Base-by-base conservation (phyloP, 2,329 filamentous ascomycete species). In the Aureobasidium sp. region DNA sequence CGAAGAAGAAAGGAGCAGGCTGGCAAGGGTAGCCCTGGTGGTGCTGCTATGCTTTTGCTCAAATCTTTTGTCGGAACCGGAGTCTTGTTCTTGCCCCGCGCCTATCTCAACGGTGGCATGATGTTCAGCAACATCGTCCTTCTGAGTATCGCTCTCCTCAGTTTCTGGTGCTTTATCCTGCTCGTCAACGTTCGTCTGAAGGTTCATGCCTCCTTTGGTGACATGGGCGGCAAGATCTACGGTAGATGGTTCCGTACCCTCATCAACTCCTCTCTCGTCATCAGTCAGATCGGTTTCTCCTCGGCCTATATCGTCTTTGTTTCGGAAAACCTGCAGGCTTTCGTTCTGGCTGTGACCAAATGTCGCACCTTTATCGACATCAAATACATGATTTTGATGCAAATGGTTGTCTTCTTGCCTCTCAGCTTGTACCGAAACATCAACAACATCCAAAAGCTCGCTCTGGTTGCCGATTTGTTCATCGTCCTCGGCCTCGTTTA, bases 51-150 rank as follows among this genome's bases (percentile, higher is more conserved):
- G 67, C 81, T 99, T 60, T 80, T 99, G 45, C 85, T 99, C 67
- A 99, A 99, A 78, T 97, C 93, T 0, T 99, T 99, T 71, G 94
- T 99, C 52, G 94, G 95, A 22, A 99, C 94, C 0, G 93, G 93
- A 61, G 93, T 97, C 9, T 80, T 97, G 17, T 97, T 97, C 77
- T 78, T 97, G 37, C 93, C 93, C 0, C 86, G 91, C 52, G 93
- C 94, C 5, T 99, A 94, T 72, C 82, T 97, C 66, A 99, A 96
- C 70, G 94, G 94, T 60, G 94, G 94, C 63, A 97, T 99, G 92
- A 78, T 96, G 17, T 99, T 99, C 75, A 96, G 91, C 69, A 96
- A 95, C 71, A 66, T 95, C 57, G 89, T 99, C 17, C 83, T 99
- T n/a, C 79, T 99, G 24, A 83, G 81, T 42, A 90, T 99, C 17